A percentile compares a stretch with the other conserved stretches of the same genome.
These are phyloP conservation scores for Hydnomerulius pinastri DNA, from an alignment of 768 basidiomycete genomes.

Conservation along the genomic window DNA sequence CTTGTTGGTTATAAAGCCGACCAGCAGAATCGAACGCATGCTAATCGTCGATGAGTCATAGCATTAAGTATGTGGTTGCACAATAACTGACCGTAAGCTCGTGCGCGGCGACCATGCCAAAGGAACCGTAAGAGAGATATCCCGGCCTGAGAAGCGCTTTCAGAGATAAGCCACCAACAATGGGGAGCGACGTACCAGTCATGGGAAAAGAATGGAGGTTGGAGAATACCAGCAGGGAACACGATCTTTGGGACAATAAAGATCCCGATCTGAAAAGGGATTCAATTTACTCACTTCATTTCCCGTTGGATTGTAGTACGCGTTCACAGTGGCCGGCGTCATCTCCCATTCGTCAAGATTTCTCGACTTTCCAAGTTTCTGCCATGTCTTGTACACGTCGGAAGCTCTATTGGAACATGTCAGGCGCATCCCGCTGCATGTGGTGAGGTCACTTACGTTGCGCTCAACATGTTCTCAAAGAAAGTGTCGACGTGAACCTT, in stretches of 20 bases:
- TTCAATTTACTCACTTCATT: constrained; percentile 63
- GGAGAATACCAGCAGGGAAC: constrained; percentile 95
- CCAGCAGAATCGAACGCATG: constrained; percentile 92
- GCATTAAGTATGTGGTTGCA: neutral
- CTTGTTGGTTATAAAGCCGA: constrained; percentile 86
- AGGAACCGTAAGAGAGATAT: constrained; percentile 89
- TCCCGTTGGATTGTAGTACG: constrained; percentile 84
- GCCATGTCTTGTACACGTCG: constrained; percentile 71
- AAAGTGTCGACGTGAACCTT: constrained; percentile 68
- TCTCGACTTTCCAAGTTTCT: constrained; percentile 66
- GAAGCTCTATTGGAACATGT: constrained; percentile 44
- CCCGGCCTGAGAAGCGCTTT: constrained; percentile 62
- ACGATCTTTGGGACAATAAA: constrained; percentile 66
- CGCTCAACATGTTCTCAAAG: constrained; percentile 80
- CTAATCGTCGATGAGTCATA: constrained; percentile 36
- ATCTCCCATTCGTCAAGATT: constrained; percentile 85
- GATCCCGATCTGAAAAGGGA: neutral
- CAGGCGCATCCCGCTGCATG: neutral
- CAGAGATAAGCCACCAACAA: constrained; percentile 1
- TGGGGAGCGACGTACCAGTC: constrained; percentile 54
- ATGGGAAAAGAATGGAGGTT: constrained; percentile 85
- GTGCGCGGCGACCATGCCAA: constrained; percentile 90
- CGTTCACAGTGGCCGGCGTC: constrained; percentile 84
- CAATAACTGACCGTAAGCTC: constrained; percentile 72
- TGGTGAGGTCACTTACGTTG: constrained; percentile 41